Base-by-base conservation (phyloP, 2,329 filamentous ascomycete genomes). In the Diplodia intermedia region DNA sequence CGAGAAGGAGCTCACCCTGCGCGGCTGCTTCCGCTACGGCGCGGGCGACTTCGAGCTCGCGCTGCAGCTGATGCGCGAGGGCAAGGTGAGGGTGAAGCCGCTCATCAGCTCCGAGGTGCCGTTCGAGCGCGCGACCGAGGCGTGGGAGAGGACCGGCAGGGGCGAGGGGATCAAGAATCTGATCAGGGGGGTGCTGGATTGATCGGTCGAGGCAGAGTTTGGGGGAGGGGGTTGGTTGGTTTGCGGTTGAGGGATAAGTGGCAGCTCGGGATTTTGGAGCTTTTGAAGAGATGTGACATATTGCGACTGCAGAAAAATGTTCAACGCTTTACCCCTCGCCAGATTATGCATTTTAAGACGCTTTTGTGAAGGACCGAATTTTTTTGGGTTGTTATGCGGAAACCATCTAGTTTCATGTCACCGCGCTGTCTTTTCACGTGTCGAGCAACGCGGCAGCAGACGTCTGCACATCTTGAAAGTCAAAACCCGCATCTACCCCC, bases 91-190 rank as follows among this genome's bases (percentile, higher is more conserved):
- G 33, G 75, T 76, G 3, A 74, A 73, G 68, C 62, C 72, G 8
- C 50, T 79, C 38, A 74, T 79, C n/a, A 77, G 72, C 55, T 75
- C 73, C 4, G 70, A 73, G 29, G 73, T 72, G 26, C 68, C 69
- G 1, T 78, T 79, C 68, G 75, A 76, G 55, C 71, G 72, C 15
- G 74, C 76, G 15, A 73, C 71, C 1, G 65, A 71, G 12, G 76
- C 75, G 14, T 79, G 75, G 75, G 75, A 77, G 31, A 74, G 73
- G 69, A 77, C 75, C 15, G 71, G 70, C 2, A 72, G 69, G 20
- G 74, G 77, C 2, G 72, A 76, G 31, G 76, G 77, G 0, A 75
- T 78, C 65, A 78, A 79, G 70, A 78, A 77, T 54, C 33, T 78
- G 67, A 77, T 78, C 40, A 68, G 69, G 50, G 76, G 75, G 2